These are phyloP conservation scores for Penicillium rolfsii DNA, from an alignment of 2,329 filamentous ascomycete species.

Conservation along the genomic window DNA sequence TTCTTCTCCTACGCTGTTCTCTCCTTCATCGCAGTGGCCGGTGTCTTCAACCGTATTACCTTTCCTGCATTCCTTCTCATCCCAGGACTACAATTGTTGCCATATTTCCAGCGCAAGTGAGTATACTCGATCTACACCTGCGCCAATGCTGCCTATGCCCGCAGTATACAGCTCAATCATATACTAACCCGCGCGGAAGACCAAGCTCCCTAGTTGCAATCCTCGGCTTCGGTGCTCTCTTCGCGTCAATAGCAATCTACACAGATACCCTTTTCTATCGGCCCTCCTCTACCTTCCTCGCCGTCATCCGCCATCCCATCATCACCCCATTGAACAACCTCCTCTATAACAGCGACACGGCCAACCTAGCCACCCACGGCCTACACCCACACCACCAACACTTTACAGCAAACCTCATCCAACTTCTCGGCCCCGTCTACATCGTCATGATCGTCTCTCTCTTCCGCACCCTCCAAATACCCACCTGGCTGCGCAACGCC, in stretches of 20 bases:
- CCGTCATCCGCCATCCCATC: constrained; percentile 60
- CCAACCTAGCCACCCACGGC: constrained; percentile 75
- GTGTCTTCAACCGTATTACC: constrained; percentile 94
- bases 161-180: constrained; percentile 11
- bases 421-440: constrained; percentile 71
- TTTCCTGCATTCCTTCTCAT: constrained; percentile 91
- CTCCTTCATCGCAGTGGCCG: constrained; percentile 79
- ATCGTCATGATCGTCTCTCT: constrained; percentile 55
- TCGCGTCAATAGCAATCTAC: constrained; percentile 72
- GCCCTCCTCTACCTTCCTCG: constrained; percentile 40
- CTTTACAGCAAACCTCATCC: constrained; percentile 69
- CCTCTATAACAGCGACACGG: constrained; percentile 69
- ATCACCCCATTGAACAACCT: constrained; percentile 80
- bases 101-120: constrained; percentile 81
- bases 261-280: constrained; percentile 85
- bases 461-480: constrained; percentile 46
- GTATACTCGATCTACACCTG: constrained; percentile 33
- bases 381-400: constrained; percentile 81
- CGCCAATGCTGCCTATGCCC: neutral
- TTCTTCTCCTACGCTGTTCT: constrained; percentile 76
- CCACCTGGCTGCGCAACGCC: constrained; percentile 42
- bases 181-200: constrained; percentile 49
- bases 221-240: constrained; percentile 66
- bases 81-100: constrained; percentile 79
- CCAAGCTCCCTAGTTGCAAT: constrained; percentile 65